phyloP scores from a whole-genome alignment of 176 grass and related monocot species.

The Phoenix dactylifera region DNA sequence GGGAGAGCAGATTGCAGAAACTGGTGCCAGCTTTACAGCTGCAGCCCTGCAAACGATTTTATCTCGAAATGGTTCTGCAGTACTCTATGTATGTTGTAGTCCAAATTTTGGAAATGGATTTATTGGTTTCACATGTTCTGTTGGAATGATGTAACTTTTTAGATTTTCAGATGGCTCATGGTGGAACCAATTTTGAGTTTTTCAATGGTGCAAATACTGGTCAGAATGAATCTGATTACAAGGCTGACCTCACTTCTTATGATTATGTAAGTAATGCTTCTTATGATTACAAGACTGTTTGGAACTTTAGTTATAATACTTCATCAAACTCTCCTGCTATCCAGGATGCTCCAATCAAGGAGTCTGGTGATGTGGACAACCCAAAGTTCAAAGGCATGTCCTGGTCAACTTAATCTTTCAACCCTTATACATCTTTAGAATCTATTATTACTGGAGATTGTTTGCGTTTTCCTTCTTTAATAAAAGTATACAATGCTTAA shows the following conservation, averaged over 20 bases:
- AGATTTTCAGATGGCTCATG: slow-evolving; percentile 85
- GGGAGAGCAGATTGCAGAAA: slow-evolving; percentile 61
- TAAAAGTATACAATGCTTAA: no score
- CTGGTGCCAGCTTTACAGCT: slow-evolving; percentile 55
- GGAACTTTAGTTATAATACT: slow-evolving; percentile 7
- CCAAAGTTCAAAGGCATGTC: slow-evolving; percentile 77
- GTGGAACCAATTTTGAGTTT: slow-evolving; percentile 96
- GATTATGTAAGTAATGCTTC: slow-evolving; percentile 59
- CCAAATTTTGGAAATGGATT: slow-evolving; percentile 24
- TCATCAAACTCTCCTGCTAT: slow-evolving; percentile 5
- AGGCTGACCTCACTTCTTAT: slow-evolving; percentile 84
- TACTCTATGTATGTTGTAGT: slow-evolving; percentile 83
- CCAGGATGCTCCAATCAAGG: slow-evolving; percentile 97
- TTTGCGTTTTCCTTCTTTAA: no score
- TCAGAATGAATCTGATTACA: slow-evolving; percentile 81
- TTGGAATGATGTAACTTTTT: slow-evolving; percentile 25
- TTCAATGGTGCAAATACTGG: slow-evolving; percentile 96
- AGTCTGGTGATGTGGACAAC: slow-evolving; percentile 80
- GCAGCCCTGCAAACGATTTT: slow-evolving; percentile 61
- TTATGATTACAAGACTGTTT: not conserved
- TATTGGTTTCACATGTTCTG: slow-evolving; percentile 10
- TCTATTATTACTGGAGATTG: no score
- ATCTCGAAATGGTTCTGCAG: slow-evolving; percentile 73
- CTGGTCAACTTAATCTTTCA: slow-evolving; percentile 5
- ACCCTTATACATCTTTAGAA: not conserved